Evolutionary conservation across 768 basidiomycete genomes (phyloP).

Genomic region (Leccinum uliginosum): DNA sequence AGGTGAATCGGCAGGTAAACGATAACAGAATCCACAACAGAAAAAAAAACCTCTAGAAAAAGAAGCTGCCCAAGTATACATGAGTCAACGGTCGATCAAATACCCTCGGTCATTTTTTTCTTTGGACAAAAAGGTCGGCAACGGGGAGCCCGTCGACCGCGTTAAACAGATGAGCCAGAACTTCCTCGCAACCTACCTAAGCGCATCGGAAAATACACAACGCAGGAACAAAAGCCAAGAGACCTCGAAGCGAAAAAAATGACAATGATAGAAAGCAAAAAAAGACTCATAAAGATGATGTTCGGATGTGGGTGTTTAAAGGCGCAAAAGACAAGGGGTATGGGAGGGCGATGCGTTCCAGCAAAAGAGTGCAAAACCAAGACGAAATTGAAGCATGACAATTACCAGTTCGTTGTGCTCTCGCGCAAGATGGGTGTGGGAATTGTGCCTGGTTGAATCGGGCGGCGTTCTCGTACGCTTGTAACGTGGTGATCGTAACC

Average conservation of each 20-base stretch:
- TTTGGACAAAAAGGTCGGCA: neutral
- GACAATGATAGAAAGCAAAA: neutral
- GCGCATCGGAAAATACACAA: slow-evolving; percentile 18
- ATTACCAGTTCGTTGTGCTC: slow-evolving; percentile 84
- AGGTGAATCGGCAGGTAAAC: neutral
- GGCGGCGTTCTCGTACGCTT: slow-evolving; percentile 53
- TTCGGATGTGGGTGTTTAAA: neutral
- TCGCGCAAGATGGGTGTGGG: slow-evolving; percentile 73
- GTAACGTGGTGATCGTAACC: slow-evolving; percentile 33
- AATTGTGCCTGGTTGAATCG: slow-evolving; percentile 56
- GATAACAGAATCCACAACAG: neutral
- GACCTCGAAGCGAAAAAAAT: slow-evolving; percentile 2
- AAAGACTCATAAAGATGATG: slow-evolving; percentile 3
- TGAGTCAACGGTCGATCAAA: slow-evolving; percentile 2
- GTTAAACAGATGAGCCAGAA: slow-evolving; percentile 3
- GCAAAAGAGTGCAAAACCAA: neutral
- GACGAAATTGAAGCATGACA: neutral
- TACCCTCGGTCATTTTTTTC: neutral
- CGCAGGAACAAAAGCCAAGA: slow-evolving; percentile 8
- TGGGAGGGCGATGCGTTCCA: slow-evolving; percentile 9
- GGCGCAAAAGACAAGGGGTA: slow-evolving; percentile 5
- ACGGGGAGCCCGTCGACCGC: neutral
- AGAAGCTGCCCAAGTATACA: slow-evolving; percentile 5
- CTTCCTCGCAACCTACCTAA: slow-evolving; percentile 17
- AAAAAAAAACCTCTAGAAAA: neutral